Evolutionary conservation across 192 early-diverging fungal genomes (phyloP).

Genomic region (Coemansia sp.): DNA sequence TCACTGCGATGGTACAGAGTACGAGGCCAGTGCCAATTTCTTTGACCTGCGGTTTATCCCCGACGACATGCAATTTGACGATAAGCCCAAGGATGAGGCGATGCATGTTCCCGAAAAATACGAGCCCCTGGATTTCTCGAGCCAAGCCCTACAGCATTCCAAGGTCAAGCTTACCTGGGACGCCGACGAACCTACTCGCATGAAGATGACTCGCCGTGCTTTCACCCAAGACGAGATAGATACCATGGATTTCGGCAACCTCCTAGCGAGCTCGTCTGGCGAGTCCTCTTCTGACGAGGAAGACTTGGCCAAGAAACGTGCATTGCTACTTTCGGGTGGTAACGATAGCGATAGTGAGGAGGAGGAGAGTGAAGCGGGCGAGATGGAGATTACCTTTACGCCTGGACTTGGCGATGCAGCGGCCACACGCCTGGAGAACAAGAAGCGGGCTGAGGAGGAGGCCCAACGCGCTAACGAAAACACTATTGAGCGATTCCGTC

Average conservation of each 20-base stretch:
- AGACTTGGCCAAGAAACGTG: slow-evolving; percentile 47
- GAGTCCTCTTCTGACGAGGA: slow-evolving; percentile 60
- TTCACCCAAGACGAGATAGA: slow-evolving; percentile 89
- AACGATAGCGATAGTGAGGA: slow-evolving; percentile 34
- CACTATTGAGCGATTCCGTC: slow-evolving; percentile 79
- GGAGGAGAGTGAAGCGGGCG: slow-evolving; percentile 51
- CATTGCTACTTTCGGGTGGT: slow-evolving; percentile 29
- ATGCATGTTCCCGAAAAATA: slow-evolving; percentile 67
- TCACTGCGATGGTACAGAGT: slow-evolving; percentile 91
- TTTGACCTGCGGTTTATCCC: slow-evolving; percentile 96
- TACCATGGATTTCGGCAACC: slow-evolving; percentile 89
- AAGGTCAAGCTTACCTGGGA: slow-evolving; percentile 97
- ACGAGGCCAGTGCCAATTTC: slow-evolving; percentile 87
- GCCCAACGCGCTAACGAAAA: slow-evolving; percentile 64
- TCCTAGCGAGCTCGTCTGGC: slow-evolving; percentile 77
- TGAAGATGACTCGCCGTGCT: slow-evolving; percentile 74
- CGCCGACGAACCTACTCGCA: slow-evolving; percentile 85
- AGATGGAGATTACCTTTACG: slow-evolving; percentile 96
- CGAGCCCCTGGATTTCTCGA: slow-evolving; percentile 71
- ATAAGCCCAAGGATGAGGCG: slow-evolving; percentile 66
- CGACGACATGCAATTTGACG: slow-evolving; percentile 86
- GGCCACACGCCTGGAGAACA: slow-evolving; percentile 53
- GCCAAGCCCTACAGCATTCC: slow-evolving; percentile 86
- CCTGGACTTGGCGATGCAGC: slow-evolving; percentile 84
- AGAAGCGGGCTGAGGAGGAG: slow-evolving; percentile 58